Evolutionary conservation across 2,329 filamentous ascomycete species (phyloP).

Genomic region (Microcyclospora tardicrescens): DNA sequence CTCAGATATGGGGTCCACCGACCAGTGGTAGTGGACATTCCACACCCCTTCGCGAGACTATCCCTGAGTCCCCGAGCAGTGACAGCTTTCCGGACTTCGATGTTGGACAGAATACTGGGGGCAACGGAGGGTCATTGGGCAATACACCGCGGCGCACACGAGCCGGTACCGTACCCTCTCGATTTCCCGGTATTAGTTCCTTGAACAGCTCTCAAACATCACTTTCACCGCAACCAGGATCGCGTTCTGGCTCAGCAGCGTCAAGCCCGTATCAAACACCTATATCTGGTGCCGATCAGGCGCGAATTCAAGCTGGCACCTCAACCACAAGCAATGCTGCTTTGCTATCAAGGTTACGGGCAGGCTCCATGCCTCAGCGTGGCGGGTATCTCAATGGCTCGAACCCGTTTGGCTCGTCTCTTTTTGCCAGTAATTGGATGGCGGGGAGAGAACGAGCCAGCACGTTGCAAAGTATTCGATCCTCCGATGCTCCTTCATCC

Average conservation of each 20-base stretch:
- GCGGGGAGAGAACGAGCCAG: slow-evolving; percentile 68
- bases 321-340: slow-evolving; percentile 49
- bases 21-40: slow-evolving; percentile 94
- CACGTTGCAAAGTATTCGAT: slow-evolving; percentile 81
- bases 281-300: slow-evolving; percentile 23
- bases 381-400: slow-evolving; percentile 49
- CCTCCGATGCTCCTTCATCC: slow-evolving; percentile 74
- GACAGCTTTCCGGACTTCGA: slow-evolving; percentile 91
- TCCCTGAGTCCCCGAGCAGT: slow-evolving; percentile 83
- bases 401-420: slow-evolving; percentile 70
- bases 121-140: slow-evolving; percentile 14
- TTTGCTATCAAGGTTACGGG: slow-evolving; percentile 71
- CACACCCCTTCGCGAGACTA: slow-evolving; percentile 89
- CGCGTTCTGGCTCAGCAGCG: slow-evolving; percentile 58
- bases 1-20: slow-evolving; percentile 75
- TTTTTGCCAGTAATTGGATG: slow-evolving; percentile 81
- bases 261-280: slow-evolving; percentile 75
- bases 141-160: slow-evolving; percentile 53
- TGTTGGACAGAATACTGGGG: slow-evolving; percentile 13
- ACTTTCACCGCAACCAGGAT: slow-evolving; percentile 62
- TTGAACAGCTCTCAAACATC: slow-evolving; percentile 46
- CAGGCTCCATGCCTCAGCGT: slow-evolving; percentile 87
- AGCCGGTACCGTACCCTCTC: slow-evolving; percentile 90
- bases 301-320: slow-evolving; percentile 31
- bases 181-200: slow-evolving; percentile 68